A percentile compares a stretch with the other conserved stretches of the same genome.
Conservation (phyloP, 768 basidiomycete species). For the Tricholoma sp. region DNA sequence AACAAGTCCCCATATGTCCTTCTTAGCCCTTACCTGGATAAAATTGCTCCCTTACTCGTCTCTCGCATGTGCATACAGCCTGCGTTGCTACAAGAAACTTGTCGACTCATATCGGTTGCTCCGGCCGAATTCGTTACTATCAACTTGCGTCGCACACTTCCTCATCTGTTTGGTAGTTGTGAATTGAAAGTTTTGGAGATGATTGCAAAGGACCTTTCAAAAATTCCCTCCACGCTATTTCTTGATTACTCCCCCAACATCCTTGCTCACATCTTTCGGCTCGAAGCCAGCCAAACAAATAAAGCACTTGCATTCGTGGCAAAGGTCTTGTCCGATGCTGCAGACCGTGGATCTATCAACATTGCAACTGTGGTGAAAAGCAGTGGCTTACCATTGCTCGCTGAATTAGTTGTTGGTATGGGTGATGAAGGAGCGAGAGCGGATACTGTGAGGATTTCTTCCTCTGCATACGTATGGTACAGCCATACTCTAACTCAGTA, state of each 20-base stretch:
- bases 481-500: not conserved
- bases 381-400: conserved; percentile 63
- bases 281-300: conserved; percentile 50
- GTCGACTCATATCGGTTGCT: conserved; percentile 59
- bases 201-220: conserved; percentile 50
- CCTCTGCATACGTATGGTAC: not conserved
- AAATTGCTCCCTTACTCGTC: conserved; percentile 62
- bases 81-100: conserved; percentile 53
- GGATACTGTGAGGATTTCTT: conserved; percentile 35
- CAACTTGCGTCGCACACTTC: conserved; percentile 61
- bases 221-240: conserved; percentile 44
- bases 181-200: conserved; percentile 54
- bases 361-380: conserved; percentile 56
- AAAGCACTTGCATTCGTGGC: conserved; percentile 60
- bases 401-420: conserved; percentile 69
- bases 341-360: conserved; percentile 31
- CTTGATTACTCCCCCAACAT: conserved; percentile 54
- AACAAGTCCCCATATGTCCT: conserved; percentile 62
- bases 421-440: conserved; percentile 57
- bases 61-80: conserved; percentile 55
- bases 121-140: conserved; percentile 57
- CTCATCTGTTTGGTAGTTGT: conserved; percentile 59
- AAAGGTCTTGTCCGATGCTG: conserved; percentile 47
- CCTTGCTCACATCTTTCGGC: conserved; percentile 61
- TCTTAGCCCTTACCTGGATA: conserved; percentile 62